Base-by-base conservation (phyloP, 2,329 filamentous ascomycete species). In the Trichoderma koningiopsis region DNA sequence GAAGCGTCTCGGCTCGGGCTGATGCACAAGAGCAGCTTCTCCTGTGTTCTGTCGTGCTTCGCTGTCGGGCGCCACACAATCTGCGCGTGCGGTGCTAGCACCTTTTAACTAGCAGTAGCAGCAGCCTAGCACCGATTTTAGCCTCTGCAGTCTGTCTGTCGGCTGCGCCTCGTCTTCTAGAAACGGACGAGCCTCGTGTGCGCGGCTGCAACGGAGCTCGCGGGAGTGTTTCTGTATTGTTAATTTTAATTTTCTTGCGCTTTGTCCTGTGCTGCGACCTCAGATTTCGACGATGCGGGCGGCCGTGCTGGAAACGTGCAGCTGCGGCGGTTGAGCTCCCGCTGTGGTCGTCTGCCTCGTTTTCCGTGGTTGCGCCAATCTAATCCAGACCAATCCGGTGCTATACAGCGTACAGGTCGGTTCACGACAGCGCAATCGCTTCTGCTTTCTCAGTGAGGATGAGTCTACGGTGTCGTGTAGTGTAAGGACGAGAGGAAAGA, bases 111-210 rank as follows among this genome's bases (percentile, higher is more conserved):
- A 65, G 49, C 27, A 27, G 27, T 27, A 27, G 27, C 27, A 27
- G 27, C 2, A 27, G 27, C 27, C 27, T 27, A 27, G 27, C 27
- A 27, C 27, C 27, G 27, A 27, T 35, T 13, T 11, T 35, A 35
- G 33, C 13, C 33, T 35, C 33, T 35, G 33, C 11, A 35, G 11
- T 35, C 33, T 35, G 33, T 35, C 33, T 69, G 52, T 69, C 63
- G 55, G 55, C 56, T 67, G 63, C 62, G 62, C 57, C 68, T 61
- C 68, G 68, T 67, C 68, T 70, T 70, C 68, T 70, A 70, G 68
- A 70, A 43, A 58, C 62, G 19, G 13, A 49, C 52, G 43, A 62
- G 56, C 62, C 68, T 62, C 29, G 55, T 19, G 52, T 31, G 10
- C 47, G 52, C 40, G 10, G 57, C 52, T 43, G 60, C 68, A 37